Conservation (phyloP, 352 stramenopile genomes). For the Discostella stelligera region DNA sequence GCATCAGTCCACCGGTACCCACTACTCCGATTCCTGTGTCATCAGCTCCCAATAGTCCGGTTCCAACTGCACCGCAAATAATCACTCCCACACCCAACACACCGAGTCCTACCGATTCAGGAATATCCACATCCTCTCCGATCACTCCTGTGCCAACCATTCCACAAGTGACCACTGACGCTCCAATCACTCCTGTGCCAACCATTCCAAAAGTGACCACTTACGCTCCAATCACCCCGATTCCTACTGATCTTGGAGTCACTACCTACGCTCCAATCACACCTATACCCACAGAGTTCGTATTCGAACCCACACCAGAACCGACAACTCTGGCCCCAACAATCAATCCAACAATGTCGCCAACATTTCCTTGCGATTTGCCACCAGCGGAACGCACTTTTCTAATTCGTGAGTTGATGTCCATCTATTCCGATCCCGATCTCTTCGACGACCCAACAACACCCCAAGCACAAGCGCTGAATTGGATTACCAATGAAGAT, state of each 20-base stretch:
- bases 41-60: background rate
- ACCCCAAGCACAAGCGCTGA: conserved; percentile 41
- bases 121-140: background rate
- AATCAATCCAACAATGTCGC: conserved; percentile 2
- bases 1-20: background rate
- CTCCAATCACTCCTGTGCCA: conserved; percentile 3
- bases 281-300: background rate
- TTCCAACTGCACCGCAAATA: background rate
- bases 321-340: conserved; percentile 6
- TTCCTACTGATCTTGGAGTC: background rate
- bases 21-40: background rate
- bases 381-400: conserved; percentile 17
- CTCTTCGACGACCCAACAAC: conserved; percentile 41
- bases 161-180: background rate
- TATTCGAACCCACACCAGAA: background rate
- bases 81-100: conserved; percentile 1
- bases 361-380: conserved; percentile 22
- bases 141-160: background rate
- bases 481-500: conserved; percentile 49
- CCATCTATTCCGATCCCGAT: conserved; percentile 3
- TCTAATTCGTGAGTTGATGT: conserved; percentile 12
- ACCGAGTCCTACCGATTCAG: background rate
- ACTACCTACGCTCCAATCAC: background rate
- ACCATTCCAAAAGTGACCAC: background rate
- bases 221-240: background rate